Evolutionary conservation across 2,329 filamentous ascomycete species (phyloP), one percentile per base, ranked within the genome.

Genomic region (Fusarium sp.): DNA sequence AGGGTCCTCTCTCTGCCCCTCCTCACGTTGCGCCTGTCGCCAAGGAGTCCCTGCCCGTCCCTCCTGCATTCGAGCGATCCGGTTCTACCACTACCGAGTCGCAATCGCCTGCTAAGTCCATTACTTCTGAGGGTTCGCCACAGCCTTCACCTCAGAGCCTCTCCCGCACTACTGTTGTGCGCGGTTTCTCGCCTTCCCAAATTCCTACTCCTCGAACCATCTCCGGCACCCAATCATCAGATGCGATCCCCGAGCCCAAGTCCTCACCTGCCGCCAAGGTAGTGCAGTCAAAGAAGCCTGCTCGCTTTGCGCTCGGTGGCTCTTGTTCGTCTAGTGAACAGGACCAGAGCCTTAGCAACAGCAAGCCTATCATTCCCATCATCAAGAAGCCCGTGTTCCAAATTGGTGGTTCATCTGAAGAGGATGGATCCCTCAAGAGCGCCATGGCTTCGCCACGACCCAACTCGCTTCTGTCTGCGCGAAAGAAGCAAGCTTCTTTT

Each of bases 401-500:
- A 71, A 79, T 88, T 61, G 86, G 86, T 21, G 85, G 80, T 46
- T 88, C 85, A 1, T 94, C 91, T 30, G 93, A 94, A 72, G 93
- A 96, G 64, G 90, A 92, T 67, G 92, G 90, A 78, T 97, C 93
- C 0, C 86, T 93, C 70, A 85, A 84, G 81, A 86, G 83, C 65
- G 81, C 84, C 2, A 76, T 87, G 75, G 74, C 84, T 75, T 79
- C 85, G 62, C 78, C 83, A 72, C 80, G 82, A 47, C 79, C 80
- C 16, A 78, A 79, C 62, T 80, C 82, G 4, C 76, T 82, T 20
- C 78, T 84, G 21, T 78, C 72, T 5, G 77, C 77, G 14, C 83
- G 81, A 75, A 93, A 92, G 83, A 97, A 97, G 85, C 89, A 91
- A 62, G 88, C 93, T 1, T 94, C 93, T 0, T 96, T 97, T 79